Evolutionary conservation across 2,329 filamentous ascomycete genomes (phyloP).

Genomic region (Fusarium sublunatum): DNA sequence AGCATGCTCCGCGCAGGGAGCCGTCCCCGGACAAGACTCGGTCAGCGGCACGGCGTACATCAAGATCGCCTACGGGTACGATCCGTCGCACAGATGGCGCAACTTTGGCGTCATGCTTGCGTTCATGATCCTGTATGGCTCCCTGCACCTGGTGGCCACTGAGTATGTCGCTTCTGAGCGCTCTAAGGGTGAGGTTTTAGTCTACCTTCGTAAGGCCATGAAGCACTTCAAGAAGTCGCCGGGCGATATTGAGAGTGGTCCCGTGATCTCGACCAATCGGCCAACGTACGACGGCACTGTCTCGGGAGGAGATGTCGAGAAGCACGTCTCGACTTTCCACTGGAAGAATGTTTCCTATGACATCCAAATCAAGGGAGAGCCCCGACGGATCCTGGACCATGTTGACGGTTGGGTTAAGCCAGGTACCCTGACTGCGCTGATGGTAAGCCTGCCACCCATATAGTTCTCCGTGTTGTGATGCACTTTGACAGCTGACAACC

Average conservation of each 20-base stretch:
- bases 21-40: neutral
- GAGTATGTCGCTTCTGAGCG: conserved; percentile 22
- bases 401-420: conserved; percentile 80
- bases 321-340: conserved; percentile 62
- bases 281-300: neutral
- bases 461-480: too few relatives aligned
- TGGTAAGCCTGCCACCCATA: conserved; percentile 52
- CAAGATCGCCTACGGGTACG: conserved; percentile 1
- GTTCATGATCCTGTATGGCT: conserved; percentile 15
- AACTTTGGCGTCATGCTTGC: conserved; percentile 20
- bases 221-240: neutral
- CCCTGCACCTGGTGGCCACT: conserved; percentile 9
- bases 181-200: conserved; percentile 24
- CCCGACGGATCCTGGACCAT: conserved; percentile 72
- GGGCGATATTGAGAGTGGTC: neutral
- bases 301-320: neutral
- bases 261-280: neutral
- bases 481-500: neutral
- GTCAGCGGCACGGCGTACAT: conserved; percentile 9
- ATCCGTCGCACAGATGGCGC: conserved; percentile 14
- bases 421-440: conserved; percentile 75
- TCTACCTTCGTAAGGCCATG: conserved; percentile 18
- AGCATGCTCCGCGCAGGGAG: neutral
- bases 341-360: conserved; percentile 79
- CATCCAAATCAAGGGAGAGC: conserved; percentile 72